A percentile compares a stretch with the other conserved stretches of the same genome.
Conservation (phyloP, 345 rosid species). For the Pseudoturritis turrita region DNA sequence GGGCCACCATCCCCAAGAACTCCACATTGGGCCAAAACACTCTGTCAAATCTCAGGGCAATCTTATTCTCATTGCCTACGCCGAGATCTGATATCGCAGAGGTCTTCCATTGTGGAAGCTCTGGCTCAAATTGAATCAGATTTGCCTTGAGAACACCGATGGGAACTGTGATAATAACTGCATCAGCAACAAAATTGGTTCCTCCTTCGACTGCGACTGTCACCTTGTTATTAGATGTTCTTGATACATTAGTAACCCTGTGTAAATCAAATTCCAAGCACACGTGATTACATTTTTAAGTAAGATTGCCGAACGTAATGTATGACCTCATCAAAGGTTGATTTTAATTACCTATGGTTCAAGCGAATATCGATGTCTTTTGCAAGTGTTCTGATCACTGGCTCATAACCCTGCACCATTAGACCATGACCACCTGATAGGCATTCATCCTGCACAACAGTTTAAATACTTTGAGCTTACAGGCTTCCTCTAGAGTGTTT, state of each 20-base stretch:
- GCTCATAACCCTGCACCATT: constrained; percentile 87
- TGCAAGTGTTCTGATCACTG: constrained; percentile 76
- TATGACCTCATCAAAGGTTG: not conserved
- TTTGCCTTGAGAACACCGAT: constrained; percentile 81
- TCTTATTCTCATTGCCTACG: constrained; percentile 78
- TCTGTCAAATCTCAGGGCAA: constrained; percentile 56
- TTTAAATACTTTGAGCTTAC: not conserved
- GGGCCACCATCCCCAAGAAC: constrained; percentile 66
- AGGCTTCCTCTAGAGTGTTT: not conserved
- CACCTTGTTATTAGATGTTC: constrained; percentile 45
- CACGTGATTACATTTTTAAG: not conserved
- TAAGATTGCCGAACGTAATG: not conserved
- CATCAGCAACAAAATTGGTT: constrained; percentile 60
- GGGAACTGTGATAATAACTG: constrained; percentile 72
- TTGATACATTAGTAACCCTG: constrained; percentile 60
- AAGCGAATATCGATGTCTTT: constrained; percentile 64
- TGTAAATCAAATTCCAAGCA: not conserved
- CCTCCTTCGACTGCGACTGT: constrained; percentile 59
- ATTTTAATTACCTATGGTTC: constrained; percentile 52
- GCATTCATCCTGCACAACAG: constrained; percentile 62
- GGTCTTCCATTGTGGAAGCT: constrained; percentile 77
- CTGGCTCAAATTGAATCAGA: constrained; percentile 72
- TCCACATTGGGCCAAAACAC: constrained; percentile 91
- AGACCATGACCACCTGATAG: constrained; percentile 95
- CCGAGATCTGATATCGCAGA: constrained; percentile 78